Evolutionary conservation across 257 asterid genomes (phyloP).

Genomic region (Solanum rostratum): DNA sequence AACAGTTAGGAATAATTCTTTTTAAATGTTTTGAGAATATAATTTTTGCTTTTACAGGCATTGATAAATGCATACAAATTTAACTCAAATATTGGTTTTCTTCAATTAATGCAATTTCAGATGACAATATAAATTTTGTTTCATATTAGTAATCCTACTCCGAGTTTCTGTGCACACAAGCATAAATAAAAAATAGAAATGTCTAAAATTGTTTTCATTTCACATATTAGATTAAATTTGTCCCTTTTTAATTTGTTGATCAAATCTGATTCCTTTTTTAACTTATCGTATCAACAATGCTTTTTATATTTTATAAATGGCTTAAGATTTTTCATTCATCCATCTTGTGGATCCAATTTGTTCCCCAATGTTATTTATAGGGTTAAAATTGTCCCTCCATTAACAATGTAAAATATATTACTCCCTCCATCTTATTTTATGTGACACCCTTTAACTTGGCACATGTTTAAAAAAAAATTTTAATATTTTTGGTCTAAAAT

Average conservation of each 20-base stretch:
- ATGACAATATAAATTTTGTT: neutral
- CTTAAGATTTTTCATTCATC: neutral
- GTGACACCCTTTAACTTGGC: too few species aligned
- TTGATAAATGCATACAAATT: neutral
- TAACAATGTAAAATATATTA: neutral
- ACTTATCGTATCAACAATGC: neutral
- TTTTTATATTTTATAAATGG: neutral
- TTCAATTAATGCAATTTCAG: neutral
- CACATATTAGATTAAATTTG: neutral
- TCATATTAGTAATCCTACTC: neutral
- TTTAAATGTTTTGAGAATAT: neutral
- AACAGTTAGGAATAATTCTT: neutral
- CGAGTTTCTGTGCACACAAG: neutral
- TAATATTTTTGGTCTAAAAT: too few species aligned
- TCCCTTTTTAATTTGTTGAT: neutral
- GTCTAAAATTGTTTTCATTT: neutral
- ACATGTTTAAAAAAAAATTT: too few species aligned
- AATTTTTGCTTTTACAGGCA: neutral
- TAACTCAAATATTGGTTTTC: neutral
- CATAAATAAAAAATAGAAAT: neutral
- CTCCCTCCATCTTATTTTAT: too few species aligned
- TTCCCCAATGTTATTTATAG: neutral
- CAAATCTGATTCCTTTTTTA: neutral
- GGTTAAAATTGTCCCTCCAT: neutral
- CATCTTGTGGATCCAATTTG: neutral